Conservation (phyloP, 192 early-diverging fungal species). For the Rhizophlyctis rosea region DNA sequence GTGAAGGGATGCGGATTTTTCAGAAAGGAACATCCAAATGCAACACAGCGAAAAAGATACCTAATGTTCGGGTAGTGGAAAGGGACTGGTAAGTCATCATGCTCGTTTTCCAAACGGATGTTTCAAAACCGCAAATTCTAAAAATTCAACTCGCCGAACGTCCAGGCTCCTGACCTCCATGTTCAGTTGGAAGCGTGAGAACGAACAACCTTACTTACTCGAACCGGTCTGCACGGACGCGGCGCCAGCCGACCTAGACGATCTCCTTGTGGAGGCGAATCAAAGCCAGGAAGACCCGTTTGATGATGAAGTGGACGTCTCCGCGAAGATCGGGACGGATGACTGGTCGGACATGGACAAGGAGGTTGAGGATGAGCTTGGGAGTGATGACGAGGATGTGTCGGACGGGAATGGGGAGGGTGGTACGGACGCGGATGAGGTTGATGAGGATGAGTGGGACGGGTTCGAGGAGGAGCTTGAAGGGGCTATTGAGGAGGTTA, state of each 20-base stretch:
- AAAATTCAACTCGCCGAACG: neutral
- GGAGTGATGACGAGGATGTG: too few relatives aligned
- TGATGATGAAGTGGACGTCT: slow-evolving; percentile 3
- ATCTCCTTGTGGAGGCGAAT: neutral
- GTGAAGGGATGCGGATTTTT: neutral
- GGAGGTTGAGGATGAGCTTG: slow-evolving; percentile 24
- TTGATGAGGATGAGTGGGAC: neutral
- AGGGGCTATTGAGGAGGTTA: slow-evolving; percentile 6
- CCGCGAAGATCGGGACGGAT: slow-evolving; percentile 13
- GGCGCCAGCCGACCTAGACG: neutral
- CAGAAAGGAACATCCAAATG: slow-evolving; percentile 32
- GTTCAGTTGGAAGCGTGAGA: slow-evolving; percentile 63
- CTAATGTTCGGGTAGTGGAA: slow-evolving; percentile 48
- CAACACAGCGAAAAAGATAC: slow-evolving; percentile 53
- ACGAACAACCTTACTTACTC: slow-evolving; percentile 64
- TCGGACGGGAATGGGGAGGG: slow-evolving; percentile 10
- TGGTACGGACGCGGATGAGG: slow-evolving; percentile 11
- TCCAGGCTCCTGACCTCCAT: slow-evolving; percentile 73
- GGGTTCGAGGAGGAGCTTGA: slow-evolving; percentile 3
- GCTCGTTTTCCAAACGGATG: slow-evolving; percentile 24
- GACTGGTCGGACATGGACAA: slow-evolving; percentile 31
- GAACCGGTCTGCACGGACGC: slow-evolving; percentile 22
- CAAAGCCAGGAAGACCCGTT: neutral
- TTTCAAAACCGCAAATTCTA: slow-evolving; percentile 9
- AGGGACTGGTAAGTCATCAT: slow-evolving; percentile 52